Evolutionary conservation across 352 stramenopile genomes (phyloP), one percentile per base, ranked within the genome.

Genomic region (Phytophthora capsici): DNA sequence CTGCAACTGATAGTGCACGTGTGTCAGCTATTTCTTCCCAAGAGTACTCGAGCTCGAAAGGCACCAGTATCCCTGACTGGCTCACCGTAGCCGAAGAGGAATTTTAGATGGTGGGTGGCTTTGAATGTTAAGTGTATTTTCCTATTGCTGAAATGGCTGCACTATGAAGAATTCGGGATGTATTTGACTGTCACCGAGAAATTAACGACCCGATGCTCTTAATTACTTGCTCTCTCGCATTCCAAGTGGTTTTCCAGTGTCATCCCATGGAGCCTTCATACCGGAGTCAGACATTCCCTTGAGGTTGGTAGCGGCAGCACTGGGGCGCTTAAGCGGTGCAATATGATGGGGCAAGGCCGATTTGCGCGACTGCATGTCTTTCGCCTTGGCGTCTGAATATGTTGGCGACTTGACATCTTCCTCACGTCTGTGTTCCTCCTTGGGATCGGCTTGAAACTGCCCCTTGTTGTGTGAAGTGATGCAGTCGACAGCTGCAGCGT

Each of bases 261-360:
- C 84, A 34, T 95, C 83, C 82, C 87, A 93, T 16, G 86, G 86
- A 17, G 84, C 86, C 55, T 89, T 94, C 25, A 93, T 75, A 5
- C 80, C 82, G 9, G 91, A 62, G 48, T 92, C 78, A 1, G 78
- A 79, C 75, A 91, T 90, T 17, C 78, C 80, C 55, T 86, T 88
- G 46, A 91, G 78, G 32, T 69, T 81, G 19, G 59, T 66, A 4
- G 74, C 68, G 32, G 66, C 63, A 17, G 47, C 57, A 34, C 75
- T 88, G 20, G 77, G 72, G 3, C 69, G 41, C 53, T 94, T 94
- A 40, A 95, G 67, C 17, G 87, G 85, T 6, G 85, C 77, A 48
- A 95, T 84, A 59, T 95, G 87, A 57, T 94, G 85, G 13, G 87
- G 87, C 23, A 90, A 66, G n/a, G 83, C 87, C 8, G 80, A 78